These are phyloP conservation scores for Halophytophthora polymorphica DNA, from an alignment of 352 stramenopile species.

Conservation along the genomic window DNA sequence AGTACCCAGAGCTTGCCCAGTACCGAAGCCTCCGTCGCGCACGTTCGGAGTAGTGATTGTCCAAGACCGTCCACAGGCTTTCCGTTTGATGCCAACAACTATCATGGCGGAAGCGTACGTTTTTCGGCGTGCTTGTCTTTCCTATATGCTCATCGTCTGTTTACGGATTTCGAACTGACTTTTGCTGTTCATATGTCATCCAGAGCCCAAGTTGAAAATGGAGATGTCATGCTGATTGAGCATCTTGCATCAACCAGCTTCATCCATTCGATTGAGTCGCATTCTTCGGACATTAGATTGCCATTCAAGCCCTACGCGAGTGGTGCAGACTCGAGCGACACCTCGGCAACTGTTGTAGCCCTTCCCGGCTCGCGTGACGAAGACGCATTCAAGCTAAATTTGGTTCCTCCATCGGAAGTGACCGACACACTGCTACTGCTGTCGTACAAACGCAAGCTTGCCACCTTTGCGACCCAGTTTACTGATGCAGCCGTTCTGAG, in stretches of 20 bases:
- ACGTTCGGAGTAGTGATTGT: slow-evolving; percentile 35
- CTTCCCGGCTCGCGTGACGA: slow-evolving; percentile 56
- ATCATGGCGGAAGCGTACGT: slow-evolving; percentile 55
- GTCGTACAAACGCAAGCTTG: slow-evolving; percentile 49
- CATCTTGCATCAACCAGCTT: slow-evolving; percentile 47
- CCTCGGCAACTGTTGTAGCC: slow-evolving; percentile 44
- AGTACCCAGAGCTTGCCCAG: slow-evolving; percentile 9
- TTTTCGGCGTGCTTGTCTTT: neutral
- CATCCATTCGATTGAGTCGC: slow-evolving; percentile 64
- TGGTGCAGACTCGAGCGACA: slow-evolving; percentile 13
- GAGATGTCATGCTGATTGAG: slow-evolving; percentile 59
- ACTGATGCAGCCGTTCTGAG: neutral
- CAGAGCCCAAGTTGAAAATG: slow-evolving; percentile 44
- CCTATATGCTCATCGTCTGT: neutral
- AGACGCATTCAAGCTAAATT: slow-evolving; percentile 65
- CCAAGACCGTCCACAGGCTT: slow-evolving; percentile 40
- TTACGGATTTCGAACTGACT: slow-evolving; percentile 3
- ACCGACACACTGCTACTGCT: slow-evolving; percentile 60
- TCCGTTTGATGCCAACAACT: slow-evolving; percentile 56
- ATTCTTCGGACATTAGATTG: slow-evolving; percentile 61
- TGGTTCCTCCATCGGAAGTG: slow-evolving; percentile 41
- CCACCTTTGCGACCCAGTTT: slow-evolving; percentile 42
- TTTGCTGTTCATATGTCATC: neutral
- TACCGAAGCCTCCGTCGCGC: slow-evolving; percentile 11
- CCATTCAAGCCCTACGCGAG: slow-evolving; percentile 52